Base-by-base conservation (phyloP, 176 grass and related monocot species). In the Otatea glauca region DNA sequence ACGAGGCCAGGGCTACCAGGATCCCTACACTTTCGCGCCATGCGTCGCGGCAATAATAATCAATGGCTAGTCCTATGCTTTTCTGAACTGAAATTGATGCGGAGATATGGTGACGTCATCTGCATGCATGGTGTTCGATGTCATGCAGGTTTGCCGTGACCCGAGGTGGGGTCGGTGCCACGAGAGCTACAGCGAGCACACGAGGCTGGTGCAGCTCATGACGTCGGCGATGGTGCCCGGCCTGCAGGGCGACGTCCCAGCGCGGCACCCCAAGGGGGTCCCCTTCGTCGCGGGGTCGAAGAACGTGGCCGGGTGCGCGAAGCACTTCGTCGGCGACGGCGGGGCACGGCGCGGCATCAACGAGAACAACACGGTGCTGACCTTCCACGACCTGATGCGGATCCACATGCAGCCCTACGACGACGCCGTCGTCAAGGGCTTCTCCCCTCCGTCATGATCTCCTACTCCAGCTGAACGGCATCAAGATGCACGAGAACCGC, bases 21-120 rank as follows among this genome's bases (percentile, higher is more conserved):
- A 94, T 97, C 88, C 92, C 21, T 97, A 97, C 85, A 79, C 88
- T 24, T 97, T 97, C 85, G 94, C 94, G 49, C 94, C 94, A n/a
- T 91, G 88, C 83, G 83, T 97, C 80, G 90, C 94, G 47, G 94
- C 93, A 87, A 87, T 16, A 6, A 42, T 29, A 20, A 5, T 21
- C 55, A 21, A 23, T 9, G 20, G 55, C 55, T 10, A 59, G 55
- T 61, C 3, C n/a, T 0, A 4, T 10, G n/a, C 0, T 5, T 25
- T 21, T 25, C 9, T 12, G n/a, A 24, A 25, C 3, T 5, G 24
- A 76, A 20, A 65, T 25, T 45, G 14, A 11, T 24, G 1, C 29
- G 45, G 23, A 51, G 14, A 3, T 9, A 21, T 9, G 21, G 11
- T 7, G 23, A 35, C 24, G 7, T 68, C 8, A 76, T 55, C 6